Base-by-base conservation (phyloP, 345 rosid species). In the Melaleuca alternifolia region DNA sequence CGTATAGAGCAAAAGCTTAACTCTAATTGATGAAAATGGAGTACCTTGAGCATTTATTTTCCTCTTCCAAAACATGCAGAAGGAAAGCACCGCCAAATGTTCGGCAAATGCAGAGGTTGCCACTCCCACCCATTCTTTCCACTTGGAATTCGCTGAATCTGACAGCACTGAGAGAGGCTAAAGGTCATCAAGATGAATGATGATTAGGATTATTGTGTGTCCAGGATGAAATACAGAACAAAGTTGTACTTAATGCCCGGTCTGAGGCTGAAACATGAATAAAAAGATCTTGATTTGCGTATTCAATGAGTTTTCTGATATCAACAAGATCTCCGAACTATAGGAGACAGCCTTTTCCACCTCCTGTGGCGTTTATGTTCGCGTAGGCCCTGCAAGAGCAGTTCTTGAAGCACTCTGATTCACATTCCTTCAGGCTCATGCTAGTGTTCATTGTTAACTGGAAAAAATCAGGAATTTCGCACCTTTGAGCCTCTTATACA, bases 401-500 rank as follows among this genome's bases (percentile, higher is more conserved):
- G 41, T 54, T 84, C 28, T 21, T n/a, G 9, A 52, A 21, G 85
- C 85, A 52, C 59, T 11, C 37, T 13, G 50, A 37, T 10, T 33
- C 10, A 33, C 61, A 28, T 24, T 83, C 85, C 44, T 20, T 13
- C 23, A 83, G 44, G 59, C 44, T 83, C 85, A 83, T 26, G 44
- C 61, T 83, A 41, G 41, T 41, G 41, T 41, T 41, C 41, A 41
- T 41, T 41, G 41, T 2, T 2, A 41, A 41, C 41, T 41, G 41
- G 3, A 41, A 41, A 41, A 86, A 15, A 51, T 88, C 89, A 5
- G 89, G 90, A 26, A 87, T 26, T 86, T 90, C 77, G 87, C 37
- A 8, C 59, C 71, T 1, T 51, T 26, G 37, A 82, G 57, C 85
- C 52, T 86, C 61, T 81, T 15, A 46, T 13, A 28, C 20, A 37